Evolutionary conservation across 2,329 filamentous ascomycete genomes (phyloP), one percentile per base, ranked within the genome.

Genomic region (Sporothrix humicola): DNA sequence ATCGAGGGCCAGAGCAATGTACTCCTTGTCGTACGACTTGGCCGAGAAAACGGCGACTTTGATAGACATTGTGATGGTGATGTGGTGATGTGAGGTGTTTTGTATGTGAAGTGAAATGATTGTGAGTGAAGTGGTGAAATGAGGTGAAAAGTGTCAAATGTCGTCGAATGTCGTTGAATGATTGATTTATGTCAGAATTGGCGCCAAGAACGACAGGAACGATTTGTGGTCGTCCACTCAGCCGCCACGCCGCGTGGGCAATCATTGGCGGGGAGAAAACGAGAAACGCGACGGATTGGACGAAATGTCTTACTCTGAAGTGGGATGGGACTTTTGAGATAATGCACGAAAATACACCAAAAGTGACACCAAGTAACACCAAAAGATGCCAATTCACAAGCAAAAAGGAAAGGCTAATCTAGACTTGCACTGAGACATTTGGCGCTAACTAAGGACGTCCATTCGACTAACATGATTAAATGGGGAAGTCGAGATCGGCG

Each of bases 21-120:
- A 90, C 74, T 83, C 81, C 76, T 85, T 86, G 82, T 91, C 89
- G 81, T 91, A 91, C 68, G 87, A 83, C 80, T 91, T 91, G 72
- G 88, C 82, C 81, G 87, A 90, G 82, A 91, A 92, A 75, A 92
- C 84, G 76, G 88, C 86, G 78, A 92, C 82, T 80, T 87, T 88
- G 86, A 89, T 87, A 71, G 72, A 80, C 17, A 26, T 61, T 31
- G 31, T 44, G 58, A 42, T 8, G 37, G 54, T 50, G 52, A 56
- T 23, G n/a, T 5, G n/a, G 23, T 1, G 23, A 26, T 26, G 23
- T 26, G n/a, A n/a, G n/a, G n/a, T 26, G 23, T 26, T 26, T 26
- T 3, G 23, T 1, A 20, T 23, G 52, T 10, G 15, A 54, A 23
- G 52, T 23, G 10, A 20, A 56, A 13, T 2, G 13, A 48, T 2